Conservation (phyloP, 163 green algal genomes). For the Scenedesmus sp. region DNA sequence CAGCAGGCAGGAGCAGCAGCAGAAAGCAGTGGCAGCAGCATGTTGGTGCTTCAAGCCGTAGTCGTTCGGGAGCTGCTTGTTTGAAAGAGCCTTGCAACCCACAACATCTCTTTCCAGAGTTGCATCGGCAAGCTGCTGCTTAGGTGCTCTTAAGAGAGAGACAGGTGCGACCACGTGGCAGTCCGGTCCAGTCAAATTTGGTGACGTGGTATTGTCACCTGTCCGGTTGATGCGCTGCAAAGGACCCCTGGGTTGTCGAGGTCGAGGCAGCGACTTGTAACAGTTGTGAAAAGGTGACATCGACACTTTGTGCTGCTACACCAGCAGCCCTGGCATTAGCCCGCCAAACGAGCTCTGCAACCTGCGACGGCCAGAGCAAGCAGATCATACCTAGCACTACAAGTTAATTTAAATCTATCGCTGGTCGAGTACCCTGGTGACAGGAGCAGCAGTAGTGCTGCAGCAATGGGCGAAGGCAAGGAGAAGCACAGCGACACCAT, state of each 20-base stretch:
- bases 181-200: neutral
- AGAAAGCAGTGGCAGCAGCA: neutral
- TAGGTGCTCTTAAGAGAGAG: neutral
- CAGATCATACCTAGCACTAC: neutral
- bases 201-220: constrained; percentile 8
- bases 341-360: neutral
- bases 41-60: too few species aligned
- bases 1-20: neutral
- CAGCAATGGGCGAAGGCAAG: neutral
- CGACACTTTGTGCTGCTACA: neutral
- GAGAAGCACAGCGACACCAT: neutral
- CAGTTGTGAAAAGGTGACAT: too few species aligned
- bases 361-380: neutral
- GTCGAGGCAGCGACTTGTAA: too few species aligned
- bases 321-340: neutral
- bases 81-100: too few species aligned
- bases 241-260: neutral
- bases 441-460: neutral
- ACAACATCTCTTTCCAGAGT: too few species aligned
- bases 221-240: neutral
- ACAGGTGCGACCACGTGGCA: neutral
- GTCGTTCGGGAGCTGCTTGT: too few species aligned
- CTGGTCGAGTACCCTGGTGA: neutral
- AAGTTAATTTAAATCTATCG: neutral
- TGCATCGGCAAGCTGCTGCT: constrained; percentile 49